A percentile compares a stretch with the other conserved stretches of the same genome.
Conservation (phyloP, 495 filamentous ascomycete species). For the Trichoderma gamsii region DNA sequence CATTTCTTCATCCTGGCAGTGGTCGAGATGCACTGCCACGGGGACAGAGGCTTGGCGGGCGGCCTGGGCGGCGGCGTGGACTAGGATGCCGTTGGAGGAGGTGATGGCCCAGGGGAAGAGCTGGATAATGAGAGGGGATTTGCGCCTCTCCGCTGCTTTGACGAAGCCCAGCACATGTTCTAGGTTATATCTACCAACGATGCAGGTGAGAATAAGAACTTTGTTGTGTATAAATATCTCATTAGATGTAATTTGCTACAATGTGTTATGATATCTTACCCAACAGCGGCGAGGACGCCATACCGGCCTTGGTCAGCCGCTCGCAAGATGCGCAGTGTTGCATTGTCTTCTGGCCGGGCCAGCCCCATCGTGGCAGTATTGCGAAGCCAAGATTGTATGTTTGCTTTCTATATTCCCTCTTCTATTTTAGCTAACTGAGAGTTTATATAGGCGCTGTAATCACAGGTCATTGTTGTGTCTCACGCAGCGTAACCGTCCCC, state of each 20-base stretch:
- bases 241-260: neutral
- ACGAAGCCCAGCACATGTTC: constrained; percentile 77
- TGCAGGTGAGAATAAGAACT: too few relatives aligned
- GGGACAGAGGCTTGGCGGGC: constrained; percentile 61
- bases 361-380: neutral
- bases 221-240: too few relatives aligned
- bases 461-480: too few relatives aligned
- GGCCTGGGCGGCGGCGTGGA: constrained; percentile 37
- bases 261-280: neutral
- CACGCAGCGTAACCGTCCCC: too few relatives aligned
- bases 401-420: too few relatives aligned
- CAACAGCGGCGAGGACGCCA: neutral
- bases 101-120: constrained; percentile 83
- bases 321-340: neutral
- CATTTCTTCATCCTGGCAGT: constrained; percentile 67
- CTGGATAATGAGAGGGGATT: constrained; percentile 71
- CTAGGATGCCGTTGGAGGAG: constrained; percentile 54
- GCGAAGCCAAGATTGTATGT: too few relatives aligned
- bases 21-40: constrained; percentile 69
- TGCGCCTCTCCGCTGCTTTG: constrained; percentile 66
- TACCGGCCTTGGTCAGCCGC: neutral
- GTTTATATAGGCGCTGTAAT: too few relatives aligned
- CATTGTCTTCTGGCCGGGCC: neutral
- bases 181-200: constrained; percentile 58
- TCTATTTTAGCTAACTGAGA: too few relatives aligned